phyloP scores from a whole-genome alignment of 2,329 filamentous ascomycete genomes.

The Cladophialophora carrionii region DNA sequence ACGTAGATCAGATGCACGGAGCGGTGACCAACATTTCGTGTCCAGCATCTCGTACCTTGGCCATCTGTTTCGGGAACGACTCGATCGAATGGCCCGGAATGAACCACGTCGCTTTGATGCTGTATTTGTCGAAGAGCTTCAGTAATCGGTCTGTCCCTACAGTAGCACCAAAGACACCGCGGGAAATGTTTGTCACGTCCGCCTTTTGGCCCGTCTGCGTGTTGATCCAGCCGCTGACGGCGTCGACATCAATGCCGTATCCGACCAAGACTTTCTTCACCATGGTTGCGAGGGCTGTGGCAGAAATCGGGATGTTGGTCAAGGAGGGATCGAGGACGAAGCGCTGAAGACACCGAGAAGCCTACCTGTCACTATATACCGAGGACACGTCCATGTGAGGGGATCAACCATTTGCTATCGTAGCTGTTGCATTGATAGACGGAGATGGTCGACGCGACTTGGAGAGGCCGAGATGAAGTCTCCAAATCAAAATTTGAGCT shows the following conservation, averaged over 20 bases:
- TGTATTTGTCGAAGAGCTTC: slow-evolving; percentile 48
- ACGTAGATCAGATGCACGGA: neutral
- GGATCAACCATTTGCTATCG: neutral
- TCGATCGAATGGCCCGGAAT: slow-evolving; percentile 63
- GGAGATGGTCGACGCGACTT: slow-evolving; percentile 17
- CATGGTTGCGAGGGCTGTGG: slow-evolving; percentile 12
- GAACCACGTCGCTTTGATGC: slow-evolving; percentile 61
- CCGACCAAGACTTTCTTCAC: slow-evolving; percentile 31
- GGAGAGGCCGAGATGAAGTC: neutral
- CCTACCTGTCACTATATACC: slow-evolving; percentile 3
- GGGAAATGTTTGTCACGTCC: slow-evolving; percentile 42
- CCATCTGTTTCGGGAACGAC: slow-evolving; percentile 56
- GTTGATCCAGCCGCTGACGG: slow-evolving; percentile 44
- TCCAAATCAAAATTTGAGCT: slow-evolving; percentile 4
- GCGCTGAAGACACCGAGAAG: neutral
- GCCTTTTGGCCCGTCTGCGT: slow-evolving; percentile 45
- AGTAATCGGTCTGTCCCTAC: slow-evolving; percentile 42
- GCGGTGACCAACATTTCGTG: slow-evolving; percentile 46
- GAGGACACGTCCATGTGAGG: neutral
- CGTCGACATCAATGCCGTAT: slow-evolving; percentile 34
- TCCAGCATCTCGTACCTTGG: slow-evolving; percentile 47
- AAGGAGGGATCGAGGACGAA: neutral
- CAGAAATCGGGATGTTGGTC: no score
- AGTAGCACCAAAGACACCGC: slow-evolving; percentile 39
- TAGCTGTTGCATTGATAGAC: neutral